phyloP scores from a whole-genome alignment of 2,329 filamentous ascomycete genomes.

The Alternaria brassicae region DNA sequence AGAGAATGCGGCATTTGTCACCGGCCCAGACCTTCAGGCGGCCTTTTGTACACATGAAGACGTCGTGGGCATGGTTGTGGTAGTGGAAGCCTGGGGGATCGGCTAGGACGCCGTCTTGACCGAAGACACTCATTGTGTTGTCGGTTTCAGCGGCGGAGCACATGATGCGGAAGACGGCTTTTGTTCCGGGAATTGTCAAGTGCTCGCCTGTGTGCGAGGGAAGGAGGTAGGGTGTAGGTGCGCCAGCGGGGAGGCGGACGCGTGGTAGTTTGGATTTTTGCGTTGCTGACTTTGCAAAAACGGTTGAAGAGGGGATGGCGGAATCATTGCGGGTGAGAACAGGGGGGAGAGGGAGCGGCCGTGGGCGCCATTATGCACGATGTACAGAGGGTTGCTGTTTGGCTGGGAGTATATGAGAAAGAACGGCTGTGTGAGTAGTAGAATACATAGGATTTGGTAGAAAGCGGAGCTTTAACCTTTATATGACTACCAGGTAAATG shows the following conservation, averaged over 20 bases:
- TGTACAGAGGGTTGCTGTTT: neutral
- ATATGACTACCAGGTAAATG: neutral
- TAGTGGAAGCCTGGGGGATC: slow-evolving; percentile 32
- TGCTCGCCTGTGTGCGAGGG: slow-evolving; percentile 25
- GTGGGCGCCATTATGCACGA: neutral
- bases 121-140: slow-evolving; percentile 27
- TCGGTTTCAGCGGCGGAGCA: slow-evolving; percentile 25
- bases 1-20: slow-evolving; percentile 25
- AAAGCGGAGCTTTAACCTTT: neutral
- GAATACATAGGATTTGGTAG: neutral
- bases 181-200: slow-evolving; percentile 26
- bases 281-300: neutral
- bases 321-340: neutral
- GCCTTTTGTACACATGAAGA: slow-evolving; percentile 32
- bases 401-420: neutral
- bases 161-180: slow-evolving; percentile 25
- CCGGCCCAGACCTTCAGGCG: slow-evolving; percentile 26
- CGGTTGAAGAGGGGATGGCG: neutral
- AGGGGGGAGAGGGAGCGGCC: neutral
- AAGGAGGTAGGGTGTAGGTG: slow-evolving; percentile 23
- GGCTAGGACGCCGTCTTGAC: slow-evolving; percentile 23
- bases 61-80: slow-evolving; percentile 28
- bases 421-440: neutral
- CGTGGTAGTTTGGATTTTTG: slow-evolving; percentile 8
- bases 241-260: slow-evolving; percentile 16